Conservation (phyloP, 768 basidiomycete species). For the Lactifluus hygrophoroides region DNA sequence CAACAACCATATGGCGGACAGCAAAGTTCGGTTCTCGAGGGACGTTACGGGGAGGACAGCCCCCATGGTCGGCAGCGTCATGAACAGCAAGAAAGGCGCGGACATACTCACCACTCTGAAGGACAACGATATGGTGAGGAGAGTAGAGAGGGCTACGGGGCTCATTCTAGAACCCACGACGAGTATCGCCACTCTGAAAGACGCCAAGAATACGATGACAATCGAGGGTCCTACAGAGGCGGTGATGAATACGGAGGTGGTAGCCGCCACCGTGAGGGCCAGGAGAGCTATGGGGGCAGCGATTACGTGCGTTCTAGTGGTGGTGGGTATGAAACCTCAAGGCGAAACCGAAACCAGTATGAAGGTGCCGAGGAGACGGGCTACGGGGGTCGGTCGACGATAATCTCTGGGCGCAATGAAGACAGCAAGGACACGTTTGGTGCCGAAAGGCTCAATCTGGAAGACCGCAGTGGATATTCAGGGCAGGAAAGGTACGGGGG, state of each 20-base stretch:
- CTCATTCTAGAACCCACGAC: not conserved
- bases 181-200: not conserved
- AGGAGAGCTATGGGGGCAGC: conserved; percentile 9
- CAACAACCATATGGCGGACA: not conserved
- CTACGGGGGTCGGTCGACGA: not conserved
- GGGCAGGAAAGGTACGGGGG: not conserved
- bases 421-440: conserved; percentile 43
- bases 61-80: not conserved
- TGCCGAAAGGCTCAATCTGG: conserved; percentile 40
- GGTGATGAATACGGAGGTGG: not conserved
- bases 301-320: not conserved
- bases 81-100: not conserved
- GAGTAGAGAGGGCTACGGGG: not conserved
- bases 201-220: not conserved
- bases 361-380: not conserved
- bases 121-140: conserved; percentile 1
- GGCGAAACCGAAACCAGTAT: not conserved
- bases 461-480: conserved; percentile 19
- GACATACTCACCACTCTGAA: not conserved
- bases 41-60: not conserved
- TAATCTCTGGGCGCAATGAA: conserved; percentile 4
- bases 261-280: not conserved
- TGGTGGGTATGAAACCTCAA: not conserved
- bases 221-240: not conserved
- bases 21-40: not conserved